phyloP scores from a whole-genome alignment of 495 filamentous ascomycete species.

The Cenococcum geophilum region DNA sequence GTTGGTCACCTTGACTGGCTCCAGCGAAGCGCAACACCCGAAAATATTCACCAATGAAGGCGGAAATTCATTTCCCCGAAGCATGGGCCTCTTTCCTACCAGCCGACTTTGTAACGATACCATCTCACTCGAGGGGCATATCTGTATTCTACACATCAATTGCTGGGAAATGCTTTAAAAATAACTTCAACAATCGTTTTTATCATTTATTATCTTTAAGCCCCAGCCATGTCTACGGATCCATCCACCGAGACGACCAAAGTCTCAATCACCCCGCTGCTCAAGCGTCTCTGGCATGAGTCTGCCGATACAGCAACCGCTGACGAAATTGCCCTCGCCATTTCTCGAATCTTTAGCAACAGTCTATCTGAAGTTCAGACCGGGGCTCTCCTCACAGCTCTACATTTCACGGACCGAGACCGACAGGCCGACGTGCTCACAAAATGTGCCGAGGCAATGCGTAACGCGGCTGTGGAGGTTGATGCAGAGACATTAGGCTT shows the following conservation, averaged over 20 bases:
- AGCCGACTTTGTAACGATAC: no score
- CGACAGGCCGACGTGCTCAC: conserved; percentile 72
- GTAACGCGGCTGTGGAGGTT: conserved; percentile 60
- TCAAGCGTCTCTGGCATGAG: conserved; percentile 69
- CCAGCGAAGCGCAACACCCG: not conserved
- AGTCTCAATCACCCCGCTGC: conserved; percentile 71
- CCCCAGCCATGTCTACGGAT: not conserved
- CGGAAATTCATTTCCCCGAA: no score
- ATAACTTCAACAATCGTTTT: not conserved
- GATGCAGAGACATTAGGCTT: conserved; percentile 53
- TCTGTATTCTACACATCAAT: no score
- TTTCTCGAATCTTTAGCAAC: conserved; percentile 84
- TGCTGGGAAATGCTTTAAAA: not conserved
- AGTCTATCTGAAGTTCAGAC: conserved; percentile 75
- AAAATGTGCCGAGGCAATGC: conserved; percentile 63
- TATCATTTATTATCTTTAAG: not conserved
- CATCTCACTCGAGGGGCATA: no score
- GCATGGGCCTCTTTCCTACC: no score
- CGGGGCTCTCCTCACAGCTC: conserved; percentile 72
- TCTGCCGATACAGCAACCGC: conserved; percentile 50
- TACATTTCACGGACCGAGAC: conserved; percentile 82
- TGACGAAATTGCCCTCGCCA: conserved; percentile 76
- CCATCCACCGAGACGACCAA: not conserved
- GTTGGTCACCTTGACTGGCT: not conserved
- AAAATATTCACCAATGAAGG: not conserved